phyloP scores from a whole-genome alignment of 257 asterid genomes.

The Capsicum chinense region DNA sequence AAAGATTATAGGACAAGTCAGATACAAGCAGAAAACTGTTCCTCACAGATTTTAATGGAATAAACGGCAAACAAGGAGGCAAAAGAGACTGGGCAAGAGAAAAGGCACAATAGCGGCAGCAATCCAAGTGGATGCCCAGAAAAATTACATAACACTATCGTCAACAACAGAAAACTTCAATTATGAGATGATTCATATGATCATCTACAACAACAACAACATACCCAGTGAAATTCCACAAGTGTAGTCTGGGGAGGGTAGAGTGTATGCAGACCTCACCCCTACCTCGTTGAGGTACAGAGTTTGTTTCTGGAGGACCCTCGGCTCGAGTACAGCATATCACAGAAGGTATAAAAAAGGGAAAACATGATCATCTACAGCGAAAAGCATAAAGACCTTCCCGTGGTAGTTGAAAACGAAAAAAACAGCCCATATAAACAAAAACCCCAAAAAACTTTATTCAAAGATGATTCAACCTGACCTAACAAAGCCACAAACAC shows the following conservation, averaged over 20 bases:
- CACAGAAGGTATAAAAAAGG: too few relatives aligned
- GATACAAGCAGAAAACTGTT: slow-evolving; percentile 13
- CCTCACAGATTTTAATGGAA: not conserved
- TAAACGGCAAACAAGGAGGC: not conserved
- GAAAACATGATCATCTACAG: too few relatives aligned
- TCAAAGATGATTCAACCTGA: not conserved
- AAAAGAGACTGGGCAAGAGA: not conserved
- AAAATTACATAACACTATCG: not conserved
- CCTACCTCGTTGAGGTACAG: too few relatives aligned
- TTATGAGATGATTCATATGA: not conserved
- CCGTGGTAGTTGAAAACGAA: not conserved
- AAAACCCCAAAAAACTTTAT: not conserved
- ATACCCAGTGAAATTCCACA: too few relatives aligned
- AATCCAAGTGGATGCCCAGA: not conserved
- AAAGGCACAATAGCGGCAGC: slow-evolving; percentile 14
- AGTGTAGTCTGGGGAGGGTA: too few relatives aligned
- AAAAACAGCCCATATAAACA: not conserved
- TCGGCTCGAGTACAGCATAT: too few relatives aligned
- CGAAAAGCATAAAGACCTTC: not conserved
- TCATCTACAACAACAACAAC: not conserved
- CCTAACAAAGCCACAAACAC: not conserved
- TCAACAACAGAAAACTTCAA: not conserved
- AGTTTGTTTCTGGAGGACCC: too few relatives aligned
- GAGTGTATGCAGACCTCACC: too few relatives aligned
- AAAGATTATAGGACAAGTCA: not conserved